phyloP scores from a whole-genome alignment of 2,329 filamentous ascomycete species.

The Clarireedia paspali region DNA sequence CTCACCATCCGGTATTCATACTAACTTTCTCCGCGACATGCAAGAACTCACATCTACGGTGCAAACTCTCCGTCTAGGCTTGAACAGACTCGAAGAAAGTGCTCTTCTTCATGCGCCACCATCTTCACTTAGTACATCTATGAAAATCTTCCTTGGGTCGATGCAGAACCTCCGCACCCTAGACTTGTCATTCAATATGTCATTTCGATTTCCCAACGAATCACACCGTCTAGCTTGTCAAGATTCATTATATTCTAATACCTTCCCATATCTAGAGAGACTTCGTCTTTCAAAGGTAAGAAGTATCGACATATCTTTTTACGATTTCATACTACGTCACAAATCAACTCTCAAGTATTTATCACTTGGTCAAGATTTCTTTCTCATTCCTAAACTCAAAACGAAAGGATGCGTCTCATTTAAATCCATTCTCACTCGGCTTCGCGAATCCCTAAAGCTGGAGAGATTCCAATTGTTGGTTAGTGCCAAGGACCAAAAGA shows the following conservation, averaged over 20 bases:
- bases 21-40: slow-evolving; percentile 1
- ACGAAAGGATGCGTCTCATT: background rate
- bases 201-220: background rate
- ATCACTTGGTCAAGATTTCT: background rate
- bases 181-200: background rate
- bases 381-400: background rate
- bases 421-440: background rate
- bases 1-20: background rate
- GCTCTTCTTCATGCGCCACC: background rate
- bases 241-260: background rate
- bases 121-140: background rate
- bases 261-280: background rate
- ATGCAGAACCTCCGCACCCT: background rate
- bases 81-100: background rate
- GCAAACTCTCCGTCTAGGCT: background rate
- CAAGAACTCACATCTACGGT: background rate
- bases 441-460: background rate
- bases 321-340: background rate
- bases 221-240: background rate
- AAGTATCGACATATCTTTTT: background rate
- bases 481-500: background rate
- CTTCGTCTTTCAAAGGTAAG: slow-evolving; percentile 2
- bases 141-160: background rate
- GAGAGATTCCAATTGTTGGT: slow-evolving; percentile 8
- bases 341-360: background rate